Conservation (phyloP, 139 green algal species). For the Zygnema circumcarinatum region DNA sequence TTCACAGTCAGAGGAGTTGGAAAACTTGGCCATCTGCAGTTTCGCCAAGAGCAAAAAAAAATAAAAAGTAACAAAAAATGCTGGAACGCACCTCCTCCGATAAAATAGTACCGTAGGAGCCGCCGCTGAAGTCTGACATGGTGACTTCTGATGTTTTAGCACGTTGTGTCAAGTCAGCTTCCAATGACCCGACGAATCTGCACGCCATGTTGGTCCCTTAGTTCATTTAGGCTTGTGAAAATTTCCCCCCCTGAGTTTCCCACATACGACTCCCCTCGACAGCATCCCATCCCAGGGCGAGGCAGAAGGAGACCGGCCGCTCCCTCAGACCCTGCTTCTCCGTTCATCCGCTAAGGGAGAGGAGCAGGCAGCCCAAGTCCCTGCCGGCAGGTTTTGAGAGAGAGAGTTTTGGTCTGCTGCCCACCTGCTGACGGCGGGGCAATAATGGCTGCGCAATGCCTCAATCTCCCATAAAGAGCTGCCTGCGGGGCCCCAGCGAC, state of each 20-base stretch:
- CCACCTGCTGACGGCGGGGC: conserved; percentile 78
- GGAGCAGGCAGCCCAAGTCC: not conserved
- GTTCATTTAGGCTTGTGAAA: not conserved
- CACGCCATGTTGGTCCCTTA: not conserved
- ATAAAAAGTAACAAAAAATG: not conserved
- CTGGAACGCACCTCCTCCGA: conserved; percentile 64
- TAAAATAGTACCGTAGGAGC: conserved; percentile 79
- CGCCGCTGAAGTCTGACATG: conserved; percentile 64
- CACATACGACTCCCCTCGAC: not conserved
- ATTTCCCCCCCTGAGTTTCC: not conserved
- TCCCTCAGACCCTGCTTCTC: not conserved
- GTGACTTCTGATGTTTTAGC: conserved; percentile 82
- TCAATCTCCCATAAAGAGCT: conserved; percentile 95
- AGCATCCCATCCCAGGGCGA: not conserved
- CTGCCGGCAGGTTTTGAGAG: not conserved
- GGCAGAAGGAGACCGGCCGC: not conserved
- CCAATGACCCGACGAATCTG: conserved; percentile 72
- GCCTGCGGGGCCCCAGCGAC: conserved; percentile 69
- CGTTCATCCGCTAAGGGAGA: not conserved
- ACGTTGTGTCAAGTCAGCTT: conserved; percentile 84
- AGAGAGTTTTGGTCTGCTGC: conserved; percentile 23
- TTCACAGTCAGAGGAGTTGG: not conserved
- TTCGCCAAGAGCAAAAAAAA: not conserved
- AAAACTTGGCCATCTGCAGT: not conserved
- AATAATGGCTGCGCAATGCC: conserved; percentile 81